These are phyloP conservation scores for Fusarium sulawesiense DNA, from an alignment of 2,329 filamentous ascomycete genomes.

Conservation along the genomic window DNA sequence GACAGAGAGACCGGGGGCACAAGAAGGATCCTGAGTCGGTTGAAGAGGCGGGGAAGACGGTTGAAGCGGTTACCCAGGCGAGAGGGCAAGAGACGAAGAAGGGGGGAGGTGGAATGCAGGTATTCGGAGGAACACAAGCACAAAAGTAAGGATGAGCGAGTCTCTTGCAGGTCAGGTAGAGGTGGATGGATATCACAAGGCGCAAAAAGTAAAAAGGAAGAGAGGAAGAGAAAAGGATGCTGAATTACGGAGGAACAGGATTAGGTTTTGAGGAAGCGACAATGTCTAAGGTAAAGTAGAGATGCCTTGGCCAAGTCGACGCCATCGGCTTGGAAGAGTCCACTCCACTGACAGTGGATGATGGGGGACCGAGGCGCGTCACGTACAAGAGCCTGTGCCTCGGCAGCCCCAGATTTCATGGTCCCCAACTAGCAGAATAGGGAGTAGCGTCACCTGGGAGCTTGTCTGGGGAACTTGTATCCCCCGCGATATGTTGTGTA, in stretches of 20 bases:
- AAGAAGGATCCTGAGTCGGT: constrained; percentile 14
- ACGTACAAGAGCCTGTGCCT: constrained; percentile 39
- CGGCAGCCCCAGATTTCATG: constrained; percentile 48
- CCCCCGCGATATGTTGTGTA: constrained; percentile 12
- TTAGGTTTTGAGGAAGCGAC: constrained; percentile 36
- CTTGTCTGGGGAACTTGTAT: background rate
- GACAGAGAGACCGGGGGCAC: constrained; percentile 14
- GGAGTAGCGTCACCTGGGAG: constrained; percentile 22
- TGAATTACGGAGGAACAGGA: constrained; percentile 21
- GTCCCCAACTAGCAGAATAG: constrained; percentile 20
- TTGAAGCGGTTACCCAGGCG: constrained; percentile 22
- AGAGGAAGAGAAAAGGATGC: constrained; percentile 5
- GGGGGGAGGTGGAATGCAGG: constrained; percentile 10
- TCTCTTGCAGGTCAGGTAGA: constrained; percentile 5
- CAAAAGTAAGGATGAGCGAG: background rate
- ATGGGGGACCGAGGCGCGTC: constrained; percentile 43
- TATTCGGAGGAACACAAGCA: constrained; percentile 30
- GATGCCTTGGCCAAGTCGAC: constrained; percentile 14
- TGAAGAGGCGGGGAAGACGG: constrained; percentile 11
- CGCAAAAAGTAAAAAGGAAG: constrained; percentile 5
- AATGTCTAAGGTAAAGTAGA: background rate
- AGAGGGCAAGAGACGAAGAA: background rate
- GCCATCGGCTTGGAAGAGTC: constrained; percentile 20
- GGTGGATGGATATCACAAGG: constrained; percentile 5
- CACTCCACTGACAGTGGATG: constrained; percentile 2